Percentiles rank a stretch among this genome's conserved stretches.
These are phyloP conservation scores for Fragaria iinumae DNA, from an alignment of 306 rosid species.

Conservation along the genomic window DNA sequence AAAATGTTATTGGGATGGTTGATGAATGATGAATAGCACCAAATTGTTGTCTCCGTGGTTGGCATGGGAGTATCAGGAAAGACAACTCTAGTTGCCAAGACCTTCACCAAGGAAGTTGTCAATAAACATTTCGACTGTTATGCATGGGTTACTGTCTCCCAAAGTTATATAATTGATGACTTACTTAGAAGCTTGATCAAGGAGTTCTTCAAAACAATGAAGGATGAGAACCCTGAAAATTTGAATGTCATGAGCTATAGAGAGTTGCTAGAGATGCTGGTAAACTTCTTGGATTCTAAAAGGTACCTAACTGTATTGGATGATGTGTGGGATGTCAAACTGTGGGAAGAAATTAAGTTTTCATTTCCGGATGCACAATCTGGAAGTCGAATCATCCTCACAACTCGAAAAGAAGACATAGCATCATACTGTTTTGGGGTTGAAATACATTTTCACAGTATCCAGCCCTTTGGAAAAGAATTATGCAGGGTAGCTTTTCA, in stretches of 20 bases:
- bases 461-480: not conserved
- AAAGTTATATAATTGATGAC: slow-evolving; percentile 21
- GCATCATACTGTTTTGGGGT: slow-evolving; percentile 12
- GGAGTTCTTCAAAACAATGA: not conserved
- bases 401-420: slow-evolving; percentile 19
- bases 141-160: slow-evolving; percentile 24
- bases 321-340: slow-evolving; percentile 25
- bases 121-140: not conserved
- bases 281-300: slow-evolving; percentile 8
- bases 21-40: not conserved
- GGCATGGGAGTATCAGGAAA: slow-evolving; percentile 18
- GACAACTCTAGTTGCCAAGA: slow-evolving; percentile 11
- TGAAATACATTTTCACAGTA: slow-evolving; percentile 12
- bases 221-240: slow-evolving; percentile 7
- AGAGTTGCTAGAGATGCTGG: slow-evolving; percentile 3
- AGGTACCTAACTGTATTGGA: slow-evolving; percentile 25
- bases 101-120: not conserved
- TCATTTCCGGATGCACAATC: slow-evolving; percentile 14
- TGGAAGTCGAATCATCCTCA: slow-evolving; percentile 28
- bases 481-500: slow-evolving; percentile 26
- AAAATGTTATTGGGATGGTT: not conserved
- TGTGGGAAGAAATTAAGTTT: slow-evolving; percentile 4
- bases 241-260: slow-evolving; percentile 12
- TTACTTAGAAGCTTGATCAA: slow-evolving; percentile 2
- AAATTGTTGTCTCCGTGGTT: slow-evolving; percentile 5